These are phyloP conservation scores for Tetrahymena elliotti DNA, from an alignment of 73 alveolate species.

Conservation along the genomic window DNA sequence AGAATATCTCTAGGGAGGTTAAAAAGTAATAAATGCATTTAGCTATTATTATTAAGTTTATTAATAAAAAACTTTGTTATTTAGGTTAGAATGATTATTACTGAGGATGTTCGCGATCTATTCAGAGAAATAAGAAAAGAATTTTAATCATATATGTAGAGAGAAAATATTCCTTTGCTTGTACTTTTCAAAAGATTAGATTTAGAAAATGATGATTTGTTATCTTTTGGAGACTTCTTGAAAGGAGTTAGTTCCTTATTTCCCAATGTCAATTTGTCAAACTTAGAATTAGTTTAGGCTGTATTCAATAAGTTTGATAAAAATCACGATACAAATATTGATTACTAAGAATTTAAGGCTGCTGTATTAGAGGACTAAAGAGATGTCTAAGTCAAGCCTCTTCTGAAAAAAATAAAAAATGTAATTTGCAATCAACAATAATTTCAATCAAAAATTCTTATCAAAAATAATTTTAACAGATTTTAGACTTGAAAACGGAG, in stretches of 20 bases:
- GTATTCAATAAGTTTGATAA: not conserved
- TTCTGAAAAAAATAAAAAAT: not conserved
- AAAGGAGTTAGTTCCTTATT: not conserved
- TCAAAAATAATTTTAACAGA: not conserved
- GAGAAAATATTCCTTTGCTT: not conserved
- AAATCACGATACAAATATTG: not conserved
- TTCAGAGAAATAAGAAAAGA: not conserved
- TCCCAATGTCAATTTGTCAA: not conserved
- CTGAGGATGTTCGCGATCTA: not conserved
- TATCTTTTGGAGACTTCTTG: not conserved
- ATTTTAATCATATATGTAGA: not conserved
- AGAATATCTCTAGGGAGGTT: not conserved
- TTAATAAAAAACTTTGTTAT: too few relatives aligned
- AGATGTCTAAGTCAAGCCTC: not conserved
- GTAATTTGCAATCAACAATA: not conserved
- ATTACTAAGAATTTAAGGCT: not conserved
- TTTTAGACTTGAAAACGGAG: not conserved
- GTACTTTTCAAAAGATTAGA: not conserved
- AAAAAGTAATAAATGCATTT: not conserved
- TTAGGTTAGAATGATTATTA: not conserved
- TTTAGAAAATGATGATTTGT: not conserved
- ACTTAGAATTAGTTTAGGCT: not conserved
- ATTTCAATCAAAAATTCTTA: too few relatives aligned
- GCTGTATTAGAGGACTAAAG: not conserved
- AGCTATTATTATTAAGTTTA: too few relatives aligned